Base-by-base conservation (phyloP, 192 early-diverging fungal species). In the Pecoramyces ruminantium region DNA sequence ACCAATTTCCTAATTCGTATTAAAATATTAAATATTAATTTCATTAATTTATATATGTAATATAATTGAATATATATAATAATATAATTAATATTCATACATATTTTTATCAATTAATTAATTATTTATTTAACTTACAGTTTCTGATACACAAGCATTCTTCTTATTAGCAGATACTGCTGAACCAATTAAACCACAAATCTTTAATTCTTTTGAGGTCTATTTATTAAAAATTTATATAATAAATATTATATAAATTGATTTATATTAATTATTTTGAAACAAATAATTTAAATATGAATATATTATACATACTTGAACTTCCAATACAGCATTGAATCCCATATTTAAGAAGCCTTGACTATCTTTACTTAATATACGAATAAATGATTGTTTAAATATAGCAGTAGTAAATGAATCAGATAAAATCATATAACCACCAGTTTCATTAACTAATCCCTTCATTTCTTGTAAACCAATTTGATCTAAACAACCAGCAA, bases 391-490 rank as follows among this genome's bases (percentile, higher is more conserved):
- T 86, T 97, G 94, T 88, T 97, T 99, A 92, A 99, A 99, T 78
- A 99, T 95, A n/a, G 93, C 87, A 28, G 93, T 96, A 78, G 92
- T 95, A 88, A 97, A 99, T 79, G 96, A 95, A 86, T 99, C 97
- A 8, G 96, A 91, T 28, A 99, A 87, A 78, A 97, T 93, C 92
- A 99, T 97, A 83, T 86, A 89, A 38, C 97, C 97, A 82, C 95
- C 96, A 2, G 96, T 98, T 79, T 83, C 85, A 85, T 93, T 97
- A 27, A 92, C 91, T 83, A 99, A 88, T 12, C 88, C 89, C 88
- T 95, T 96, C 96, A 99, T 98, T 83, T 99, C 97, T 80, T 96
- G 91, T 81, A 98, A 85, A n/a, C 97, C 97, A 82, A 99, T 91
- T 83, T 99, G 97, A 85, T 99, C 96, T 83, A 97, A 86, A 80